A percentile compares a stretch with the other conserved stretches of the same genome.
Conservation (phyloP, 306 rosid species). For the Alnus glutinosa region DNA sequence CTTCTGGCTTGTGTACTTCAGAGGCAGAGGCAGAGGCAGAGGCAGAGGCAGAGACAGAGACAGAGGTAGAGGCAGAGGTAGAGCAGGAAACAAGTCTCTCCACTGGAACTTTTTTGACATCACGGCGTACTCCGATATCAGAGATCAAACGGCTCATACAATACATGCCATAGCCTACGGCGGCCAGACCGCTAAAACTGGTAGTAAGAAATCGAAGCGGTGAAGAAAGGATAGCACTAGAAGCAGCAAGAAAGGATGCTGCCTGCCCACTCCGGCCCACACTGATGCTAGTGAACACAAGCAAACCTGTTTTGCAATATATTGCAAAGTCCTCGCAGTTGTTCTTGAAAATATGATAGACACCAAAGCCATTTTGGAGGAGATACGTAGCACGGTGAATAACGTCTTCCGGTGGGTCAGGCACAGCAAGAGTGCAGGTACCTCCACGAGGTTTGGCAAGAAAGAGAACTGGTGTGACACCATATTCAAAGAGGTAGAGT, state of each 20-base stretch:
- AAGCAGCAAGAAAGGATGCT: constrained; percentile 50
- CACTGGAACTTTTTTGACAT: constrained; percentile 52
- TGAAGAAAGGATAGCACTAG: constrained; percentile 35
- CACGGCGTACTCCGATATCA: constrained; percentile 59
- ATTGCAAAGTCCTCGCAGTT: constrained; percentile 84
- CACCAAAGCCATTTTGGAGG: constrained; percentile 67
- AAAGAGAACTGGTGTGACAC: constrained; percentile 41
- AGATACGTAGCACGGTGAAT: constrained; percentile 61
- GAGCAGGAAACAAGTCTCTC: constrained; percentile 46
- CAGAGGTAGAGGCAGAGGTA: not conserved
- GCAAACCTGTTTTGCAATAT: constrained; percentile 84
- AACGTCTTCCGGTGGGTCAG: constrained; percentile 47
- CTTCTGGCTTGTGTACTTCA: constrained; percentile 9
- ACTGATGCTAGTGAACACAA: constrained; percentile 29
- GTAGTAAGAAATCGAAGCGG: constrained; percentile 38
- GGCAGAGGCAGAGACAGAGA: no score
- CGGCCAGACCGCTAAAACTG: constrained; percentile 32
- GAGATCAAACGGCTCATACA: constrained; percentile 44
- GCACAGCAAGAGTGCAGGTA: constrained; percentile 65
- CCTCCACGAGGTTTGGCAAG: constrained; percentile 70
- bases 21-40: not conserved
- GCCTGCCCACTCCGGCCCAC: constrained; percentile 70
- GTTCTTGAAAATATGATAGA: constrained; percentile 54
- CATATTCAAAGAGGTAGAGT: constrained; percentile 60
- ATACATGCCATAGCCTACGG: constrained; percentile 47